Percentiles rank a stretch among this genome's conserved stretches.
Evolutionary conservation across 805 yeast species (phyloP).

Genomic region (Candida sanyiensis): DNA sequence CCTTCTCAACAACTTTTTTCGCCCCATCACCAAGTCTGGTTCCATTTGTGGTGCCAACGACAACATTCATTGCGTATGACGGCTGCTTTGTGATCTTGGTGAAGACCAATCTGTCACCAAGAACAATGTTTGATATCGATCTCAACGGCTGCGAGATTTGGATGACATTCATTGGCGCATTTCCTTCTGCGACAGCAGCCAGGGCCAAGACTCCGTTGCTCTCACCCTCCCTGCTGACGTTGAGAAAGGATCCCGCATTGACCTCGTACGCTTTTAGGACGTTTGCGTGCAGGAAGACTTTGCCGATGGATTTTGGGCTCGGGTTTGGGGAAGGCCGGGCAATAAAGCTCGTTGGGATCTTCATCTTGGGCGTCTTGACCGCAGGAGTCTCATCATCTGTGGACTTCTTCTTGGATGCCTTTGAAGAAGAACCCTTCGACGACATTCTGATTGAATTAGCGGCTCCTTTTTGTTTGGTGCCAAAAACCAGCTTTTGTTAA

Average conservation of each 20-base stretch:
- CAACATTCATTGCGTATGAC: conserved; percentile 33
- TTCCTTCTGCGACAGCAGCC: conserved; percentile 33
- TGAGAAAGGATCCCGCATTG: conserved; percentile 39
- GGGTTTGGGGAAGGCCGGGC: conserved; percentile 32
- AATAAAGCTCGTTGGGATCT: conserved; percentile 34
- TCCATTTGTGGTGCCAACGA: conserved; percentile 28
- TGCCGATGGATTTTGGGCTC: conserved; percentile 30
- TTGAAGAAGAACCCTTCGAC: conserved; percentile 13
- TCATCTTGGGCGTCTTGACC: conserved; percentile 26
- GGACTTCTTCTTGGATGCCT: conserved; percentile 29
- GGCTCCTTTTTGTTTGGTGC: too few species aligned
- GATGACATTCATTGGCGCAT: conserved; percentile 34
- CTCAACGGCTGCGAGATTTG: conserved; percentile 45
- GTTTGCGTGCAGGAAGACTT: conserved; percentile 37
- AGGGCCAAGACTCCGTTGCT: conserved; percentile 39
- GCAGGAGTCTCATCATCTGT: conserved; percentile 16
- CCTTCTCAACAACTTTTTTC: conserved; percentile 34
- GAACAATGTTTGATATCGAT: conserved; percentile 34
- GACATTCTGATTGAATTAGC: too few species aligned
- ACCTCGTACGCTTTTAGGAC: conserved; percentile 44
- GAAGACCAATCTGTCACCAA: conserved; percentile 50
- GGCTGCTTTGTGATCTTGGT: conserved; percentile 46
- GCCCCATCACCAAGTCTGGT: conserved; percentile 19
- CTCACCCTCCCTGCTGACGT: conserved; percentile 40
- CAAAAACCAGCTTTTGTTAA: too few species aligned